Evolutionary conservation across 2,329 filamentous ascomycete genomes (phyloP), one percentile per base, ranked within the genome.

Genomic region (Conoideocrella luteorostrata): DNA sequence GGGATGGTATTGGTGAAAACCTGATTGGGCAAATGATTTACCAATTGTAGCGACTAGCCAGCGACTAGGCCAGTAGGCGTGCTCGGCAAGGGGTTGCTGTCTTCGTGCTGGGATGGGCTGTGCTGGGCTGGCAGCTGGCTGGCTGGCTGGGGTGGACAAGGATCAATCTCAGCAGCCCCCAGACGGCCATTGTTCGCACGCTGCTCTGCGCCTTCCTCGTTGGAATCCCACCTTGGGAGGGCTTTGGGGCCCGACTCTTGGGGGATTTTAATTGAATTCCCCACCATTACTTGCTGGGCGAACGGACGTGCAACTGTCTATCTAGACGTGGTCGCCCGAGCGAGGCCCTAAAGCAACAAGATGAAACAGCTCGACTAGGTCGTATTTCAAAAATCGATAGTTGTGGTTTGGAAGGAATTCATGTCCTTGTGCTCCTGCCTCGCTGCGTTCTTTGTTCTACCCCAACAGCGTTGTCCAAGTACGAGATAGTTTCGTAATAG

Each of bases 21-120:
- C 23, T 39, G 35, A 42, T 47, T 45, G 42, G 46, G 15, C 21
- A 26, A 15, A 30, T 12, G 21, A 28, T 20, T 38, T 47, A 17
- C 33, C 30, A 18, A 30, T 32, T 24, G 40, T 23, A 24, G 44
- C 39, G 11, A 20, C 29, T 33, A 41, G 39, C 17, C 38, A 22
- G 26, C 26, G 39, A 18, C n/a, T 17, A 18, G 7, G 11, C 29
- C 7, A n/a, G n/a, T n/a, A n/a, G n/a, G n/a, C n/a, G n/a, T n/a
- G 32, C 22, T 41, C 34, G 42, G 21, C 33, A 44, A 36, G 41
- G 45, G 43, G 13, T 10, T 12, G 30, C 7, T 10, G n/a, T n/a
- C n/a, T n/a, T n/a, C n/a, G n/a, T n/a, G n/a, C n/a, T n/a, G n/a
- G n/a, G n/a, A n/a, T n/a, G n/a, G n/a, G n/a, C n/a, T n/a, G n/a